Base-by-base conservation (phyloP, 2,329 filamentous ascomycete genomes). In the Sarocladiaceae sp. region DNA sequence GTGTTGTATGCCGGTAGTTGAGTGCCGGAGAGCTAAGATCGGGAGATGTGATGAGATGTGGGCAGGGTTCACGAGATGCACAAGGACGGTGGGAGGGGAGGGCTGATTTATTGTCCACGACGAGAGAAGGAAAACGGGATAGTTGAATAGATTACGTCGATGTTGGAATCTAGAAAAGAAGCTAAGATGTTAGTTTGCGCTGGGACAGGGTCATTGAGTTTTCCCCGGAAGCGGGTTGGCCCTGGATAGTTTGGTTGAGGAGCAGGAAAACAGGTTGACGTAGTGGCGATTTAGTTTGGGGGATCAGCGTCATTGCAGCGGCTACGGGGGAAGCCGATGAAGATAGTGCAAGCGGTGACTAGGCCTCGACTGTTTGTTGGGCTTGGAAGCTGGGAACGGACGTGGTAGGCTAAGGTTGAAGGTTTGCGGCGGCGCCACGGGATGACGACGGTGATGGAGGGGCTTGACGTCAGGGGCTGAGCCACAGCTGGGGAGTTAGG, bases 401-500 rank as follows among this genome's bases (percentile, higher is more conserved):
- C 3, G 17, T 11, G 20, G 11, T 25, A 33, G 26, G 4, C 44
- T 31, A 31, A 20, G 26, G 26, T 10, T 20, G 44, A 20, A 26
- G 44, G 26, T 33, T 48, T 48, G 44, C 5, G 20, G 44, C 44
- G 44, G 44, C 44, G 44, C 26, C 26, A 17, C 26, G 44, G 25
- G 26, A 48, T 48, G 44, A 48, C 44, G 44, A 33, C 31, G 44
- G 22, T 12, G 26, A 33, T 33, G 44, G 44, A 33, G 18, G 40
- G 23, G 26, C 26, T 48, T 48, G 44, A 48, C 44, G 44, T 48
- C 44, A 48, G 44, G 39, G 26, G 44, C 44, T 48, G n/a, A 48
- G 44, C 44, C 44, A 48, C 44, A 48, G 25, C 22, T 48, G 13
- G 25, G 10, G 22, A 11, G 10, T 33, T 20, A 10, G 44, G 5